Base-by-base conservation (phyloP, 73 alveolate genomes). In the Paramecium bursaria region DNA sequence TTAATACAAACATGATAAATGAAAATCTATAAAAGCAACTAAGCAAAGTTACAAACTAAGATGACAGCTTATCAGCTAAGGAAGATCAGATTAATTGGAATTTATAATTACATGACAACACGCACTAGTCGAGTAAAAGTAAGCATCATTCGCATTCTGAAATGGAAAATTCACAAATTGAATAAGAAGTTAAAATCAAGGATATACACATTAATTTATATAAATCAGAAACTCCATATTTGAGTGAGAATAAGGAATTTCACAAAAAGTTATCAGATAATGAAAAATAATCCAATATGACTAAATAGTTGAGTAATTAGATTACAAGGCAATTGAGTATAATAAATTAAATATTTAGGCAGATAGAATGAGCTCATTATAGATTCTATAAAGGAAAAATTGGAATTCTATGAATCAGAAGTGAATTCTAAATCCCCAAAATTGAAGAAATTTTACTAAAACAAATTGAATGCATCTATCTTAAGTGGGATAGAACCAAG, bases 61-160 rank as follows among this genome's bases (percentile, higher is more conserved):
- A 39, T 7, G 82, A 67, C 19, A 67, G 82, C n/a, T 14, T 67
- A 0, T 2, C 44, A n/a, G 82, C 33, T 67, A 39, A 57, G 82
- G 82, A 67, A 19, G 27, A 31, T 17, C 4, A 42, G 44, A 39
- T 19, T 39, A 67, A 19, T 23, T 67, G 3, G n/a, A 42, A 67
- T 25, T 39, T 0, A 13, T 67, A 0, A 57, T 39, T 35, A 67
- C 47, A 67, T 53, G 82, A 15, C 26, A 42, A 23, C n/a, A 67
- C 57, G 17, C 2, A 39, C 23, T 25, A 67, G 44, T 67, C 82
- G 1, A 15, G 33, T 2, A 67, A 42, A 67, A 47, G 82, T 3
- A 67, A 67, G 21, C 30, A 10, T 35, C 44, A 14, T 35, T 15
- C 19, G 33, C 22, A 31, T 67, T 25, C 17, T 39, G 80, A 39